Base-by-base conservation (phyloP, 2,329 filamentous ascomycete genomes). In the Xylariaceae sp. region DNA sequence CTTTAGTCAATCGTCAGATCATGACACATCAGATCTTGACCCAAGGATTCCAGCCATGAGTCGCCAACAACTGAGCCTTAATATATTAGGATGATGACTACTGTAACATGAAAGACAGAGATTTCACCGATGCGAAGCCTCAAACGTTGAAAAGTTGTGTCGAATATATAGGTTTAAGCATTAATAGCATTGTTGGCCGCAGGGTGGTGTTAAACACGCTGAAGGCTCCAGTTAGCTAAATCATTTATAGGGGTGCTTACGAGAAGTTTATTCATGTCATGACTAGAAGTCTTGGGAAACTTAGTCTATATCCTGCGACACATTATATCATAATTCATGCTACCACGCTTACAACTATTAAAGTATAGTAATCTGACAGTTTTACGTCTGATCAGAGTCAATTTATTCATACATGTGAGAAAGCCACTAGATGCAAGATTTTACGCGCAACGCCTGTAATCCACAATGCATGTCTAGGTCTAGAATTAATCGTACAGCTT, bases 21-120 rank as follows among this genome's bases (percentile, higher is more conserved):
- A 66, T 68, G 63, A 69, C 65, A 2, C 64, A 68, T 47, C 65
- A 69, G 50, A 69, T 69, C 47, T 40, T 68, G 16, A 68, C 67
- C 3, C 64, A 67, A 32, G 65, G 67, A 6, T 67, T 65, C 26
- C 62, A 67, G 16, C 64, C 61, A 39, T 66, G 40, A 65, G 24
- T 16, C 13, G 11, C 18, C 16, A 35, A 36, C 9, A 46, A 18
- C 33, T 35, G 26, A 36, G 10, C 29, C n/a, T n/a, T n/a, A n/a
- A n/a, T n/a, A n/a, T n/a, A n/a, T 30, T 13, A 30, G 27, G 27
- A 30, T 7, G 27, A 30, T 30, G 27, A n/a, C n/a, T n/a, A n/a
- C n/a, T 43, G 39, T 33, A 6, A 29, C 23, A 36, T 9, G 32
- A 13, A 5, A 27, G 11, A 45, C n/a, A 13, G 18, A 9, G 18